phyloP scores from a whole-genome alignment of 805 yeast genomes.

The Ogataea parapolymorpha region DNA sequence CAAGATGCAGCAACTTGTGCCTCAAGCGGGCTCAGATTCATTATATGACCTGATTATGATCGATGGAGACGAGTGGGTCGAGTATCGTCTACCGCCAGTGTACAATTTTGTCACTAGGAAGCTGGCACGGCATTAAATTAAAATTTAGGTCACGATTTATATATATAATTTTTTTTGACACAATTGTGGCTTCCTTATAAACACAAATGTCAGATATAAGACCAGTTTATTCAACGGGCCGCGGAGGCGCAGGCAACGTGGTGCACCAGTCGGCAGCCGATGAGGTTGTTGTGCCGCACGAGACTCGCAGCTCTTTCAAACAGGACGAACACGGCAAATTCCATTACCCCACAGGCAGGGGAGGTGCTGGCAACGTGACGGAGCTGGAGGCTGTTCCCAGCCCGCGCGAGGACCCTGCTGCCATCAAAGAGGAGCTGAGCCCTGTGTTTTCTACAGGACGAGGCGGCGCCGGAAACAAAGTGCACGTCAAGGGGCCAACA shows the following conservation, averaged over 20 bases:
- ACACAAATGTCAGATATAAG: conserved; percentile 16
- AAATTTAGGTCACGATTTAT: neutral
- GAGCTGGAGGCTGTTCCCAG: conserved; percentile 41
- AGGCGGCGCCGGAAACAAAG: conserved; percentile 57
- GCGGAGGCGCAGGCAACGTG: conserved; percentile 37
- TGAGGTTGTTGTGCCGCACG: conserved; percentile 21
- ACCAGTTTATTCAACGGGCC: conserved; percentile 32
- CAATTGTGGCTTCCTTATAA: conserved; percentile 1
- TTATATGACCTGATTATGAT: conserved; percentile 17
- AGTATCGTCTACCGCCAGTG: conserved; percentile 23
- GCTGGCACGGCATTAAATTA: conserved; percentile 5
- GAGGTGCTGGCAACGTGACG: conserved; percentile 53
- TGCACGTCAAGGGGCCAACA: conserved; percentile 38
- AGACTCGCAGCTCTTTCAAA: conserved; percentile 17
- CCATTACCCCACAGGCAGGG: conserved; percentile 52
- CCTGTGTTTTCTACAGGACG: conserved; percentile 50
- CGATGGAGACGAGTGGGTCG: conserved; percentile 21
- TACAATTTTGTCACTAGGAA: conserved; percentile 19
- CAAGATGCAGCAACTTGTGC: neutral
- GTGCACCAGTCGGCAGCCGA: conserved; percentile 23
- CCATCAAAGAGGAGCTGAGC: conserved; percentile 38
- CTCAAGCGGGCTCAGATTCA: conserved; percentile 10
- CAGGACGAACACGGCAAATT: conserved; percentile 33
- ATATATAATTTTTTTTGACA: conserved; percentile 6
- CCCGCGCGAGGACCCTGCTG: conserved; percentile 37